phyloP scores from a whole-genome alignment of 2,329 filamentous ascomycete species.

The Dendryphion nanum region DNA sequence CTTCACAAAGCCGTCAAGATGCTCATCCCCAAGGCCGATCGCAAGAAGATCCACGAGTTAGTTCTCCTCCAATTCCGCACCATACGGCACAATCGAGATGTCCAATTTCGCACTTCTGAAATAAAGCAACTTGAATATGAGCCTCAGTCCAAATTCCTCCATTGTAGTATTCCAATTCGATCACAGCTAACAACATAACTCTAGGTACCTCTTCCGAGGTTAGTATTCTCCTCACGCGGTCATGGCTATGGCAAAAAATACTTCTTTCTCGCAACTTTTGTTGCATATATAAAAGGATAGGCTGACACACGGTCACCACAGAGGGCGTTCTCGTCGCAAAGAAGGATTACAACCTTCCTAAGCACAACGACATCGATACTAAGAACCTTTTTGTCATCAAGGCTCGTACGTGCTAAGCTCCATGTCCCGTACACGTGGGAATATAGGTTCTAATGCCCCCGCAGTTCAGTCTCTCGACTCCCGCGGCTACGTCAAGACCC shows the following conservation, averaged over 20 bases:
- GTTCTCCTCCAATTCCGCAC: slow-evolving; percentile 63
- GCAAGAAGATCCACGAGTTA: slow-evolving; percentile 99
- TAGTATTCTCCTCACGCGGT: slow-evolving; percentile 35
- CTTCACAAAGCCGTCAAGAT: slow-evolving; percentile 45
- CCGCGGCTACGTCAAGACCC: slow-evolving; percentile 98
- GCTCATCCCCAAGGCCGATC: slow-evolving; percentile 99
- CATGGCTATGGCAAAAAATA: slow-evolving; percentile 41
- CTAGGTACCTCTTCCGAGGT: slow-evolving; percentile 44
- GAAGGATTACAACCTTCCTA: slow-evolving; percentile 98
- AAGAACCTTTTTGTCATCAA: slow-evolving; percentile 99
- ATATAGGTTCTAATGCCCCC: background rate
- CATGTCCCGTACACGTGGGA: background rate
- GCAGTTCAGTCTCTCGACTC: slow-evolving; percentile 86
- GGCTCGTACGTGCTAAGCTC: slow-evolving; percentile 62
- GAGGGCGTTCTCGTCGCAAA: slow-evolving; percentile 90
- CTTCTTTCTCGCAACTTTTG: slow-evolving; percentile 22
- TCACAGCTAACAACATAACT: slow-evolving; percentile 18
- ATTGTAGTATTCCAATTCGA: slow-evolving; percentile 9
- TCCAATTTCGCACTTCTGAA: slow-evolving; percentile 28
- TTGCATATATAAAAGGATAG: slow-evolving; percentile 38
- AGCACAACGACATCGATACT: slow-evolving; percentile 97
- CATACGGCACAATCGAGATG: slow-evolving; percentile 21
- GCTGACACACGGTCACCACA: slow-evolving; percentile 47
- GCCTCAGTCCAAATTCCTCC: slow-evolving; percentile 6
- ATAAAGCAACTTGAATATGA: slow-evolving; percentile 29